Conservation (phyloP, 139 green algal genomes). For the Tetraselmis chui region DNA sequence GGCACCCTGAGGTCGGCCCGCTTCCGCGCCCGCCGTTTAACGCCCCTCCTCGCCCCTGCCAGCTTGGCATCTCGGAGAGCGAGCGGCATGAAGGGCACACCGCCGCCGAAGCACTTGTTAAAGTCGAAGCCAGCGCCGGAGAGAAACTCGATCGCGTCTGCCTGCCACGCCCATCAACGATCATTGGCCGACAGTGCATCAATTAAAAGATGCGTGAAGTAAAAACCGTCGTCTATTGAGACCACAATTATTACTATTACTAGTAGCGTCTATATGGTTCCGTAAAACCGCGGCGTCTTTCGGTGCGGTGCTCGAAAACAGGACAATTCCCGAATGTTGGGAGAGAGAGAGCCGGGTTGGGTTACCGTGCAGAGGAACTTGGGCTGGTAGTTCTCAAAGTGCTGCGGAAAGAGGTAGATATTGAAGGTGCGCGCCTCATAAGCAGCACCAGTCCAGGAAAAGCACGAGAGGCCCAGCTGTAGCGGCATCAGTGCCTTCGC, state of each 20-base stretch:
- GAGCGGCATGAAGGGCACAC: neutral
- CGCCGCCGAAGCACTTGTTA: neutral
- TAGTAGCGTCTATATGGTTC: too few species aligned
- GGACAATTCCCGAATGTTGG: too few species aligned
- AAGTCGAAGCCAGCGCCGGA: neutral
- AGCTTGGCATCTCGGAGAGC: neutral
- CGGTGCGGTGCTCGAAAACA: too few species aligned
- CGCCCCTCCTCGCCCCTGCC: neutral
- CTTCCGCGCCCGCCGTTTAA: too few species aligned
- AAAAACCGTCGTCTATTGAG: too few species aligned
- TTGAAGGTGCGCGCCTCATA: neutral
- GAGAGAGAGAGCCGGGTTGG: neutral
- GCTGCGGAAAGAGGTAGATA: neutral
- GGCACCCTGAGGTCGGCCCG: neutral
- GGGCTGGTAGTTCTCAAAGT: neutral
- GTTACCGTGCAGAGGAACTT: neutral
- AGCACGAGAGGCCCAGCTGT: neutral
- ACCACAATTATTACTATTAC: too few species aligned
- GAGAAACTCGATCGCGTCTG: neutral
- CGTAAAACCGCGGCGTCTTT: too few species aligned
- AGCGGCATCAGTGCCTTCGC: neutral
- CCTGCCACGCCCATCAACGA: too few species aligned
- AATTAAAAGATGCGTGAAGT: too few species aligned
- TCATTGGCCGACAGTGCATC: too few species aligned
- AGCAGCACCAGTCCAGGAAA: neutral